phyloP scores from a whole-genome alignment of 139 green algal genomes.

The Volvox africanus region DNA sequence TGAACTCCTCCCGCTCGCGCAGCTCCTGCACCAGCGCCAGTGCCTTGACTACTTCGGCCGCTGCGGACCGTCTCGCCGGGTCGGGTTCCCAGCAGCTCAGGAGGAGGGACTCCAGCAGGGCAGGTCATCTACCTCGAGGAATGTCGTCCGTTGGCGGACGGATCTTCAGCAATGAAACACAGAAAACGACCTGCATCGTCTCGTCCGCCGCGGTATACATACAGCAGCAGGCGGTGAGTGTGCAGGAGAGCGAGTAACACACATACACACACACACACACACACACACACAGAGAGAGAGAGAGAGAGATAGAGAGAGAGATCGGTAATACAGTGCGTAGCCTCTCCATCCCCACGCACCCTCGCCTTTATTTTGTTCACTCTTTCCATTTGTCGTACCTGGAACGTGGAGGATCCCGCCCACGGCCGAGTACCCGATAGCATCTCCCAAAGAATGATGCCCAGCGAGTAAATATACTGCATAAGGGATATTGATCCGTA shows the following conservation, averaged over 20 bases:
- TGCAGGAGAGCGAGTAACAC: no score
- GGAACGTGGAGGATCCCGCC: not conserved
- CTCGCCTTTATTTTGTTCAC: no score
- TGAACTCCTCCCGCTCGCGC: not conserved
- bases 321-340: no score
- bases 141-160: not conserved
- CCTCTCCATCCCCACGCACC: no score
- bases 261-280: no score
- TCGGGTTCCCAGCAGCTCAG: constrained; percentile 7
- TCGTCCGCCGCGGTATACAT: no score
- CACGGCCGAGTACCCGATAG: not conserved
- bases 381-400: not conserved
- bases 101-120: not conserved
- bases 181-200: not conserved
- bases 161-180: not conserved
- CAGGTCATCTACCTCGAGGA: not conserved
- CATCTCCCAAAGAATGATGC: constrained; percentile 20
- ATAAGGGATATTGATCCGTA: not conserved
- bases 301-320: no score
- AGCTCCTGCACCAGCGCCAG: not conserved
- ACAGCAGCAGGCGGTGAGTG: no score
- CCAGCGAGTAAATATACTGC: constrained; percentile 7
- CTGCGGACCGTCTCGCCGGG: not conserved
- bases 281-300: no score
- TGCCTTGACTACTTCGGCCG: not conserved